Conservation (phyloP, 257 asterid species). For the Gentiana straminea region DNA sequence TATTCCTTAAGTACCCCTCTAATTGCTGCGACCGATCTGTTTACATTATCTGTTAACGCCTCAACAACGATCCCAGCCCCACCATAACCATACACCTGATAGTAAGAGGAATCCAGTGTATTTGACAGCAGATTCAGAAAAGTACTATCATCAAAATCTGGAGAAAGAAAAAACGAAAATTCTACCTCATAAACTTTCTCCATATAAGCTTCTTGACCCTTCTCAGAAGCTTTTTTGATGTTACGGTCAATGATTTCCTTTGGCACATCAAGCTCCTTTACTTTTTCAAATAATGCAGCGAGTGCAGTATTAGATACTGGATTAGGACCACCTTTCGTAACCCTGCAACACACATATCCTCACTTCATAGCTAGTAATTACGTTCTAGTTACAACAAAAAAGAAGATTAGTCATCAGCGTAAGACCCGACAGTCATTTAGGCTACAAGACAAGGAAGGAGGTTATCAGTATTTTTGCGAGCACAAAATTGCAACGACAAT, state of each 20-base stretch:
- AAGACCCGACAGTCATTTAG: no score
- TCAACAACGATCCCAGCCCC: conserved; percentile 84
- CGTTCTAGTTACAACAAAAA: no score
- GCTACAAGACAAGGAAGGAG: no score
- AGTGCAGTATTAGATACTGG: conserved; percentile 67
- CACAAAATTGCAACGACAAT: no score
- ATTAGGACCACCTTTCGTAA: conserved; percentile 79
- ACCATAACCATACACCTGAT: conserved; percentile 84
- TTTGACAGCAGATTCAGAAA: neutral
- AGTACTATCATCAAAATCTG: neutral
- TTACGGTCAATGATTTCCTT: conserved; percentile 77
- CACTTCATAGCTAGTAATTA: neutral
- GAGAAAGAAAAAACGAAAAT: conserved; percentile 2
- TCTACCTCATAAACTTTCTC: conserved; percentile 85
- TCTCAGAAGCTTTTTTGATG: conserved; percentile 84
- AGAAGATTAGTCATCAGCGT: no score
- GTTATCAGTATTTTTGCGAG: no score
- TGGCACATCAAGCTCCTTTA: conserved; percentile 87
- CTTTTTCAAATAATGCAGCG: conserved; percentile 73
- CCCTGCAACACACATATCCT: conserved; percentile 33
- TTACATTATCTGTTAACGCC: conserved; percentile 77
- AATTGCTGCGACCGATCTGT: conserved; percentile 64
- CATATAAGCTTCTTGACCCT: conserved; percentile 77
- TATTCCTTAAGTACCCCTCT: conserved; percentile 62
- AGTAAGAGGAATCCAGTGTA: neutral